Evolutionary conservation across 108 stramenopile genomes (phyloP), one percentile per base, ranked within the genome.

Genomic region (Pseudonitzschia multistriata): DNA sequence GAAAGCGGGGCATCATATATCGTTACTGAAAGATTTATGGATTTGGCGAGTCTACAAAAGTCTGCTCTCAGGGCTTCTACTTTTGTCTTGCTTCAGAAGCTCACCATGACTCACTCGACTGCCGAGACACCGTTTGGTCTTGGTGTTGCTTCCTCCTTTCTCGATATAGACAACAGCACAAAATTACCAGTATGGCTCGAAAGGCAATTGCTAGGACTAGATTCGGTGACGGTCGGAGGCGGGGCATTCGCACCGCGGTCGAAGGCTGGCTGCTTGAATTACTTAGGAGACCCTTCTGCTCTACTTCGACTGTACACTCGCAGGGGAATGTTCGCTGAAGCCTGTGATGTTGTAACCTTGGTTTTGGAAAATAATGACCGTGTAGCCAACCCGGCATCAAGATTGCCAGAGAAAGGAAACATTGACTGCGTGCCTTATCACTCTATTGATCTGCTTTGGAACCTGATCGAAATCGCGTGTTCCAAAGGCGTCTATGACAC

Each of bases 361-460:
- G 30, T 67, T 45, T 47, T 64, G 37, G 42, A 28, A 7, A 36
- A 78, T 40, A 48, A 47, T 5, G 77, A 60, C 21, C 77, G 69
- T 34, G 45, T 65, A 34, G 15, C 62, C 31, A 50, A 59, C 5
- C 67, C 85, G 59, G 62, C 77, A 5, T 78, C 76, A 29, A 78
- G 87, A 10, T 62, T 95, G 13, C 91, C 94, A 3, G 89, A 92
- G 45, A 88, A 89, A 61, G 94, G 94, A 3, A 72, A 81, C 37
- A 82, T 95, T 31, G 85, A 89, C 64, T 95, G 77, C 57, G 81
- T 95, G 35, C 94, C 94, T 0, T 89, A 89, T 66, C 62, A 83
- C 33, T 76, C 76, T 40, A 89, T 95, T 62, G 94, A 95, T 73
- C 22, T 67, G 49, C 72, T 94, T 13, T 89, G 82, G 80, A 80